A percentile compares a stretch with the other conserved stretches of the same genome.
These are phyloP conservation scores for Skeletonema menzelii DNA, from an alignment of 108 stramenopile species.

Conservation along the genomic window DNA sequence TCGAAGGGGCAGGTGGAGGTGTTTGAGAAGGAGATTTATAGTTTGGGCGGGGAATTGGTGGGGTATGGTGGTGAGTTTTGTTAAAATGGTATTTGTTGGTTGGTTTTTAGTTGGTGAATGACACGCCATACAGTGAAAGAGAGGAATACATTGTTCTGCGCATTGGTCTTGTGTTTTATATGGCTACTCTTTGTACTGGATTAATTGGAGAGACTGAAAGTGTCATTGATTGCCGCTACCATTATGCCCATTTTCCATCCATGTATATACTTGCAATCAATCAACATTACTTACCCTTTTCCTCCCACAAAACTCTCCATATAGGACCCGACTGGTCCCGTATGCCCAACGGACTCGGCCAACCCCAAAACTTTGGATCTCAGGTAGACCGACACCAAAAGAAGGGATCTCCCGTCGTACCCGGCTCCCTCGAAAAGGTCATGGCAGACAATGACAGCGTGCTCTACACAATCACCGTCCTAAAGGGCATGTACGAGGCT, in stretches of 20 bases:
- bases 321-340: constrained; percentile 83
- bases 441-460: constrained; percentile 76
- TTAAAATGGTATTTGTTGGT: neutral
- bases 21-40: constrained; percentile 67
- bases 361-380: constrained; percentile 70
- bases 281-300: neutral
- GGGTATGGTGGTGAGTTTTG: constrained; percentile 75
- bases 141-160: neutral
- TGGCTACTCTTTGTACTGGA: neutral
- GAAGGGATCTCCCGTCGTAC: constrained; percentile 93
- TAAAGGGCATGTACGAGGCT: constrained; percentile 90
- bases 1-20: constrained; percentile 64
- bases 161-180: too few species aligned
- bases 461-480: constrained; percentile 90
- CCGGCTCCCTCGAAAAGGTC: constrained; percentile 79
- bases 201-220: neutral
- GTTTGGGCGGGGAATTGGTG: constrained; percentile 75
- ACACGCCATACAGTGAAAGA: neutral
- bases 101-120: neutral
- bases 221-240: neutral
- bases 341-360: constrained; percentile 66
- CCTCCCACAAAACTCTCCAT: neutral
- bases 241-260: neutral
- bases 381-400: constrained; percentile 77
- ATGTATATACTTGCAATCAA: neutral